Percentiles rank a stretch among this genome's conserved stretches.
phyloP scores from a whole-genome alignment of 306 rosid genomes.

The Malus sylvestris region DNA sequence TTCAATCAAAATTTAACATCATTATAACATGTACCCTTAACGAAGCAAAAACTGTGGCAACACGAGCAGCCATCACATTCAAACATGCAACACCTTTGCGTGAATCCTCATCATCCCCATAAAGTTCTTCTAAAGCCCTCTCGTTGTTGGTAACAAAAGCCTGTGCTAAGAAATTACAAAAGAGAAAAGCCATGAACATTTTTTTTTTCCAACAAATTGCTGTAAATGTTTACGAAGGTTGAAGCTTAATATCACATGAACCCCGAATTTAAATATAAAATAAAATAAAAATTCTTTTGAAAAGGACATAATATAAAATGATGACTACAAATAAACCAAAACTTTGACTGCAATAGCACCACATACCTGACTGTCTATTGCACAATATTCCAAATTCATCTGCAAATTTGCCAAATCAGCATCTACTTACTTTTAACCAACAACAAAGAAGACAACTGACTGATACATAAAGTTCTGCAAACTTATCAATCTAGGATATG shows the following conservation, averaged over 20 bases:
- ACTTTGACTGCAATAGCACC: slow-evolving; percentile 15
- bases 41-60: slow-evolving; percentile 95
- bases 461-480: slow-evolving; percentile 12
- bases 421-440: not conserved
- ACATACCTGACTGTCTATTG: slow-evolving; percentile 91
- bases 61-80: slow-evolving; percentile 71
- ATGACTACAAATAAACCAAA: slow-evolving; percentile 4
- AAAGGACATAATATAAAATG: not conserved
- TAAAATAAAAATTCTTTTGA: not conserved
- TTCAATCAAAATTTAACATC: slow-evolving; percentile 7
- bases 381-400: slow-evolving; percentile 97
- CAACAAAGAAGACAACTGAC: slow-evolving; percentile 1
- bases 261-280: not conserved
- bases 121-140: slow-evolving; percentile 81
- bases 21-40: slow-evolving; percentile 52
- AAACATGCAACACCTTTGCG: slow-evolving; percentile 58
- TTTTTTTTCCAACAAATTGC: not conserved
- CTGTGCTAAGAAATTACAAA: slow-evolving; percentile 38
- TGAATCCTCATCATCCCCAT: slow-evolving; percentile 76
- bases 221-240: not conserved
- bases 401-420: slow-evolving; percentile 43
- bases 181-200: slow-evolving; percentile 4
- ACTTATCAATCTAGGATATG: slow-evolving; percentile 12
- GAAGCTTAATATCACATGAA: not conserved
- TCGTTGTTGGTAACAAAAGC: slow-evolving; percentile 88